These are phyloP conservation scores for Amanita inopinata DNA, from an alignment of 768 basidiomycete species.

Conservation along the genomic window DNA sequence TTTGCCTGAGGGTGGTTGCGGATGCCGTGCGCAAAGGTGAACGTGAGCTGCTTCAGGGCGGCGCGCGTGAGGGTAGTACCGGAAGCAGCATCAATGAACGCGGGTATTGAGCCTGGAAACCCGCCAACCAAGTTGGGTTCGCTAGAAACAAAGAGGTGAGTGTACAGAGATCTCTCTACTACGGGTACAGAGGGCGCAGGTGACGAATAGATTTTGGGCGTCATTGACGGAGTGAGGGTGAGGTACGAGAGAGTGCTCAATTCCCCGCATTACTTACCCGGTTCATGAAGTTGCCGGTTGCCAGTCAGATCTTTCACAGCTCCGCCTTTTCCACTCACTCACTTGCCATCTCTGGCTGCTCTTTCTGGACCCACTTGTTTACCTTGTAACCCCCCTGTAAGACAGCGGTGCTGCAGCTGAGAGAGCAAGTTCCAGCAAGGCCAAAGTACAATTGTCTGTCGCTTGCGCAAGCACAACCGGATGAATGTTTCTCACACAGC, in stretches of 20 bases:
- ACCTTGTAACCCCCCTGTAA: too few species aligned
- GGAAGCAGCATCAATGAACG: constrained; percentile 59
- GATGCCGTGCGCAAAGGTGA: constrained; percentile 52
- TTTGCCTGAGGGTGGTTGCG: constrained; percentile 26
- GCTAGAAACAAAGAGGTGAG: constrained; percentile 32
- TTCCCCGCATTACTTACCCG: too few species aligned
- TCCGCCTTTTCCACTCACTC: too few species aligned
- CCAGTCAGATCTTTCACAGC: too few species aligned
- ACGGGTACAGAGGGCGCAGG: constrained; percentile 28
- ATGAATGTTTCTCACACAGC: too few species aligned
- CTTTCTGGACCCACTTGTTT: too few species aligned
- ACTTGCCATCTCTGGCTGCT: too few species aligned
- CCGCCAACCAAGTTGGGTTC: constrained; percentile 27
- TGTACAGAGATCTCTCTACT: constrained; percentile 34
- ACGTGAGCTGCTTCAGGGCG: constrained; percentile 40
- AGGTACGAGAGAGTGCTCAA: too few species aligned
- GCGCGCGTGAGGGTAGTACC: constrained; percentile 47
- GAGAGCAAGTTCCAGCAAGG: constrained; percentile 34
- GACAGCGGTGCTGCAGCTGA: constrained; percentile 64
- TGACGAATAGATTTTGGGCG: constrained; percentile 40
- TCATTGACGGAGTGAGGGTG: constrained; percentile 19
- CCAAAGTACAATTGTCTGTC: constrained; percentile 41
- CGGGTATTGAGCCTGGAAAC: constrained; percentile 33
- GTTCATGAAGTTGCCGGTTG: too few species aligned
- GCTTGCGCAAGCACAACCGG: constrained; percentile 18